Percentiles rank a stretch among this genome's conserved stretches.
phyloP scores from a whole-genome alignment of 208 protist species.

The Wallacemonas rigidus region DNA sequence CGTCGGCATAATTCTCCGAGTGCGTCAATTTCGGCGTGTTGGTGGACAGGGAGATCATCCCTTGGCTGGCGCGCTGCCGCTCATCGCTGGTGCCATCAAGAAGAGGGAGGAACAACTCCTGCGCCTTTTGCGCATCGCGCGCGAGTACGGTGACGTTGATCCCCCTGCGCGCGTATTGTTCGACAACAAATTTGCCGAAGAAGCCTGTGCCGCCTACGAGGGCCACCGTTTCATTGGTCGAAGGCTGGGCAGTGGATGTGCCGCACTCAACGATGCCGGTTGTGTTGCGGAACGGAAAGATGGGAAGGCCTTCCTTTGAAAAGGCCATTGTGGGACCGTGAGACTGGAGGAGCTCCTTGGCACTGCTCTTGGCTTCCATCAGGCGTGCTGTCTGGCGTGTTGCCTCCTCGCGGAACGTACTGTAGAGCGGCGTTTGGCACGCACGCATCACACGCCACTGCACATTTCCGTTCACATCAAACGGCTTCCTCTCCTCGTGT shows the following conservation, averaged over 20 bases:
- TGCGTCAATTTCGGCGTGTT: constrained; percentile 21
- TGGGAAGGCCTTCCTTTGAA: constrained; percentile 35
- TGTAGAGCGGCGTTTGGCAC: constrained; percentile 53
- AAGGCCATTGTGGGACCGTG: constrained; percentile 11
- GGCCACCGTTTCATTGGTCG: constrained; percentile 28
- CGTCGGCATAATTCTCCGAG: constrained; percentile 25
- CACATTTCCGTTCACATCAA: constrained; percentile 40
- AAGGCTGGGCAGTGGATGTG: constrained; percentile 3
- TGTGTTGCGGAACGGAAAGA: constrained; percentile 48
- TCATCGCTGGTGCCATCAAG: constrained; percentile 29
- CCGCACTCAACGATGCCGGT: background rate
- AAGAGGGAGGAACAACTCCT: constrained; percentile 51
- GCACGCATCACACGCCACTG: constrained; percentile 45
- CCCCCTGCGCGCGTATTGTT: constrained; percentile 67
- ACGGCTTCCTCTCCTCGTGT: constrained; percentile 1
- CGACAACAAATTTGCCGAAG: constrained; percentile 61
- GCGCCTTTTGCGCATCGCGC: constrained; percentile 47
- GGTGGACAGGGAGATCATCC: constrained; percentile 21
- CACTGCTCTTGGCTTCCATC: constrained; percentile 25
- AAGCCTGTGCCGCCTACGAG: constrained; percentile 56
- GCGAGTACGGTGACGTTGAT: constrained; percentile 65
- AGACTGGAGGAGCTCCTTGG: constrained; percentile 5
- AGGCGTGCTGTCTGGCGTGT: constrained; percentile 39
- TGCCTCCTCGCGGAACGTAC: constrained; percentile 70
- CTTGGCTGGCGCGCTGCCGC: constrained; percentile 20